A percentile compares a stretch with the other conserved stretches of the same genome.
phyloP scores from a whole-genome alignment of 164 flowering plant species.

The Aristolochia californica region DNA sequence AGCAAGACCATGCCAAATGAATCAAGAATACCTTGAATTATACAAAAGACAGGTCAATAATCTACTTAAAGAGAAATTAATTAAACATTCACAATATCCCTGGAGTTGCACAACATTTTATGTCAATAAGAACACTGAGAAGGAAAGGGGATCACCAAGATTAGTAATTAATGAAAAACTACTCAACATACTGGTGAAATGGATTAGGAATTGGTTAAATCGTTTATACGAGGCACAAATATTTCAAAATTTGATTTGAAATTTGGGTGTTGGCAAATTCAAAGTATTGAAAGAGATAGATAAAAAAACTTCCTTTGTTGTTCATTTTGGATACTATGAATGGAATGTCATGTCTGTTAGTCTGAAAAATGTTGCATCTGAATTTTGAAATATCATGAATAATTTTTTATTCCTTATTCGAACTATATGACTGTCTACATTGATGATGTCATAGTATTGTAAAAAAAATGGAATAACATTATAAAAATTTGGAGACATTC shows the following conservation, averaged over 20 bases:
- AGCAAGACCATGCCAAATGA: neutral
- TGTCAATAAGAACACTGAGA: no score
- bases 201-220: neutral
- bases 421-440: no score
- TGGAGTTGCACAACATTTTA: neutral
- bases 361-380: no score
- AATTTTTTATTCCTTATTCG: no score
- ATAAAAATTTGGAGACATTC: no score
- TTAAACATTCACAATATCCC: neutral
- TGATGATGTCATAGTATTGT: no score
- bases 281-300: neutral
- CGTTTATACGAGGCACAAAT: neutral
- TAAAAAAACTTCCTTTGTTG: no score
- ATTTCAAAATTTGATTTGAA: neutral
- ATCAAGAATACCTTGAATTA: neutral
- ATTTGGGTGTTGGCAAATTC: neutral
- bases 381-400: no score
- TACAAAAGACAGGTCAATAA: neutral
- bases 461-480: no score
- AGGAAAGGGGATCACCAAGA: neutral
- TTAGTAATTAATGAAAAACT: neutral
- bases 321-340: no score
- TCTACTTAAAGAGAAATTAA: neutral
- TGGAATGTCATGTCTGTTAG: no score
- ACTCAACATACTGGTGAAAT: neutral